Evolutionary conservation across 225 moss, liverwort and hornwort genomes (phyloP).

Genomic region (Sphagnum contortum): DNA sequence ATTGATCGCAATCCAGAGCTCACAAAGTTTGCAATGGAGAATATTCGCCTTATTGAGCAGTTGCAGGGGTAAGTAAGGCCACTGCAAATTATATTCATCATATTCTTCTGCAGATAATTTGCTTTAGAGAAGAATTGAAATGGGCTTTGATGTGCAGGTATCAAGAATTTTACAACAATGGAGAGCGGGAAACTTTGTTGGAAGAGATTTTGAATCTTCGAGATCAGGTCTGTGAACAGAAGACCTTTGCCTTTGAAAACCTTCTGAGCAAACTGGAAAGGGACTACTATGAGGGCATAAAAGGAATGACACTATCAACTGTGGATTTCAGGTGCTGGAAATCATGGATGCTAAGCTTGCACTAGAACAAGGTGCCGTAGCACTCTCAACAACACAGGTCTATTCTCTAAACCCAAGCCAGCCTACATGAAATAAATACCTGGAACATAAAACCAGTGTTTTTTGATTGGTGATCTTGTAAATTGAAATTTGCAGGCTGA

Average conservation of each 20-base stretch:
- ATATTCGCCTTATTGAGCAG: constrained; percentile 83
- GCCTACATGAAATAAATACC: too few relatives aligned
- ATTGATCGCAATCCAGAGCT: constrained; percentile 91
- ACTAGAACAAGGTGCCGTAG: constrained; percentile 35
- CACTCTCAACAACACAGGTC: constrained; percentile 83
- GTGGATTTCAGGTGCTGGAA: constrained; percentile 45
- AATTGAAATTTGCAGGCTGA: constrained; percentile 44
- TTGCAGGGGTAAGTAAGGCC: constrained; percentile 50
- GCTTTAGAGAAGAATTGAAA: too few relatives aligned
- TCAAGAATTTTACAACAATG: constrained; percentile 75
- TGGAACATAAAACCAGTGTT: too few relatives aligned
- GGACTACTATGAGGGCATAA: too few relatives aligned
- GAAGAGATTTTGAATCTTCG: constrained; percentile 66
- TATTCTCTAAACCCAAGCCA: background rate
- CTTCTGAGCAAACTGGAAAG: too few relatives aligned
- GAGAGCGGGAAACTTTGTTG: constrained; percentile 60
- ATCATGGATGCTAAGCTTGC: constrained; percentile 63
- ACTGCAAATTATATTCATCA: too few relatives aligned
- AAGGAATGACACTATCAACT: too few relatives aligned
- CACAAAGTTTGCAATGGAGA: constrained; percentile 96
- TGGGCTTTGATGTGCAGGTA: constrained; percentile 25
- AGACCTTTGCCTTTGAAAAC: background rate
- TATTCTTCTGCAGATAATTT: too few relatives aligned
- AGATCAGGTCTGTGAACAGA: constrained; percentile 47
- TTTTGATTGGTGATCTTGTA: too few relatives aligned